Conservation (phyloP, 2,329 filamentous ascomycete genomes). For the Mycosphaerella sp. region DNA sequence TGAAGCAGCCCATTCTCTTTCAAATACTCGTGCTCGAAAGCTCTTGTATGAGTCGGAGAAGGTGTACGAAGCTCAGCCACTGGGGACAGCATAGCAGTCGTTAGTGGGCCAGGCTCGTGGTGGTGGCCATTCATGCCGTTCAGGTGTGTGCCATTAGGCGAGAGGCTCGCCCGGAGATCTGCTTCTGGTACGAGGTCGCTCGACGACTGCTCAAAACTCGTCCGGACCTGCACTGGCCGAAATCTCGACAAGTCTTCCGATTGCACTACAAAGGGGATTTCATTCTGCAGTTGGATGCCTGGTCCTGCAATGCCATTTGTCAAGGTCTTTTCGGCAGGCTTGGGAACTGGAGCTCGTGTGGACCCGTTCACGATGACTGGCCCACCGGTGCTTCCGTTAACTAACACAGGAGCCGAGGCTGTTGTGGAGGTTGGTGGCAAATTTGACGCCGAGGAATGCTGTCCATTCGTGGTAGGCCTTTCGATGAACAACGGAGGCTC, state of each 20-base stretch:
- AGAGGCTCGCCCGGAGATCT: constrained; percentile 20
- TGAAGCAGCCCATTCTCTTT: constrained; percentile 27
- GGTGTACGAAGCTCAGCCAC: constrained; percentile 69
- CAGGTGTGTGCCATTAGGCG: constrained; percentile 23
- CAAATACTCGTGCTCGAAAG: constrained; percentile 40
- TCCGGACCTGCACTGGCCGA: constrained; percentile 10
- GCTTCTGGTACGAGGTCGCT: constrained; percentile 4
- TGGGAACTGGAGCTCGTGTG: constrained; percentile 17
- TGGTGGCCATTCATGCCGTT: constrained; percentile 20
- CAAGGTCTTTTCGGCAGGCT: constrained; percentile 9
- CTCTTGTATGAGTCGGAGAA: constrained; percentile 58
- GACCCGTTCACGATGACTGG: constrained; percentile 42
- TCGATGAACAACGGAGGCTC: constrained; percentile 13
- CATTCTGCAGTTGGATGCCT: constrained; percentile 14
- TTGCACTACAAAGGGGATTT: constrained; percentile 3
- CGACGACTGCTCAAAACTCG: constrained; percentile 5
- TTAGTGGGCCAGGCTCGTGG: constrained; percentile 15
- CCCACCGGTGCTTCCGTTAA: constrained; percentile 25
- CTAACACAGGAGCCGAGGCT: constrained; percentile 4
- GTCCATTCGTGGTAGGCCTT: constrained; percentile 20
- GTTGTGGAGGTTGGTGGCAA: not conserved
- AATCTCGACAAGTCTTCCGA: constrained; percentile 10
- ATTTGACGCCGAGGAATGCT: constrained; percentile 7
- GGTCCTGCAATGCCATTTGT: constrained; percentile 17
- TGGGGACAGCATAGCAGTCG: constrained; percentile 55